Evolutionary conservation across 805 yeast genomes (phyloP), one percentile per base, ranked within the genome.

Genomic region (Yamadazyma takamatsuzukensis): DNA sequence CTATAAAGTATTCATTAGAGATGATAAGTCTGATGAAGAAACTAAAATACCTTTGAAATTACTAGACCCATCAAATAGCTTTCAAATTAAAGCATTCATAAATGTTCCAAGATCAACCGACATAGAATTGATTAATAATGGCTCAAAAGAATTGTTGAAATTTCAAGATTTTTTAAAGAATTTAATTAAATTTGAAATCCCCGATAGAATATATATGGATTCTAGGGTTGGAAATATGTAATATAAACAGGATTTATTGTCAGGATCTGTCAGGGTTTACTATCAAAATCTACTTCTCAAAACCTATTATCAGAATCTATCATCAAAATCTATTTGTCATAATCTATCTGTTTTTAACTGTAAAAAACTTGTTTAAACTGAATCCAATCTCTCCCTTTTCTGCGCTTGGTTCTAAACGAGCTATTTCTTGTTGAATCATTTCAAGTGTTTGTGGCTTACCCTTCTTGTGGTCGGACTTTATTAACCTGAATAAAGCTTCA

Each of bases 161-260:
- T 59, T 87, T 24, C 85, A 84, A 54, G 75, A 65, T 13, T 85
- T 80, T 31, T 60, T 89, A 39, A 61, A 69, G 36, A 88, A 88
- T 10, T 63, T 87, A 30, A 69, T 89, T 6, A 76, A 76, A 29
- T 65, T 89, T 29, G 75, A 67, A 13, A 74, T 83, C 19, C 95
- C 95, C 4, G 93, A 85, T 49, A 69, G 96, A 41, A 76, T 76
- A 51, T 65, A 70, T 16, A 85, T 88, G 87, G 96, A 88, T 53
- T 76, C 89, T 1, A 71, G 95, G 44, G 69, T 83, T 18, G 10
- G 21, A n/a, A n/a, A n/a, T n/a, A n/a, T n/a, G n/a, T n/a, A n/a
- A n/a, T n/a, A n/a, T n/a, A n/a, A n/a, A n/a, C n/a, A n/a, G n/a
- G n/a, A n/a, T n/a, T n/a, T n/a, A n/a, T n/a, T n/a, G n/a, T n/a